Base-by-base conservation (phyloP, 495 filamentous ascomycete genomes). In the Filosporella fistucella region DNA sequence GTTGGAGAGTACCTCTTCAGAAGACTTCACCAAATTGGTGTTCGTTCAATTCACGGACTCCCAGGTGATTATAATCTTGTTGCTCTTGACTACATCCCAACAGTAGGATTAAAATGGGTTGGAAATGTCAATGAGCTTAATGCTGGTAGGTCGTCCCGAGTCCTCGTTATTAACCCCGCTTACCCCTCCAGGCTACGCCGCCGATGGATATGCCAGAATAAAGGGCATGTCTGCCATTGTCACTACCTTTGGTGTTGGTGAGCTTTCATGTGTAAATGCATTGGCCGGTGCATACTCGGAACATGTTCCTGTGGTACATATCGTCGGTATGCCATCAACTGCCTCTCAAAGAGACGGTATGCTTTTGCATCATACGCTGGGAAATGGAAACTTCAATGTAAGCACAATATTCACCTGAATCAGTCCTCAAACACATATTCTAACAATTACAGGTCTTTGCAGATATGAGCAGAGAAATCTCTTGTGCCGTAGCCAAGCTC, bases 341-440 rank as follows among this genome's bases (percentile, higher is more conserved):
- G 59, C 70, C 34, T 74, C 77, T 5, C 81, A 85, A 58, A 68
- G 66, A 40, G 68, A 76, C 50, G 77, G 78, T 54, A 71, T 82
- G 61, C 69, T 94, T n/a, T 72, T 97, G 11, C 91, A 97, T 62
- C 91, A 97, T 65, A 95, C 91, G 1, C 81, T 97, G 12, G 91
- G 89, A 25, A 93, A 95, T 59, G 91, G 91, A 23, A 84, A 93
- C 60, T 93, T 86, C 56, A 80, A 85, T 46, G 87, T 35, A 35
- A 5, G 32, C 12, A n/a, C n/a, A n/a, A n/a, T n/a, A n/a, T n/a
- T n/a, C n/a, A n/a, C n/a, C 18, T 5, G 32, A 14, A n/a, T 5
- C 18, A 17, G n/a, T n/a, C 12, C 13, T 4, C 32, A 5, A 35
- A n/a, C 32, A 35, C n/a, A 30, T 30, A 35, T 35, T 13, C 18